These are phyloP conservation scores for Lentinula guzmanii DNA, from an alignment of 768 basidiomycete species.

Conservation along the genomic window DNA sequence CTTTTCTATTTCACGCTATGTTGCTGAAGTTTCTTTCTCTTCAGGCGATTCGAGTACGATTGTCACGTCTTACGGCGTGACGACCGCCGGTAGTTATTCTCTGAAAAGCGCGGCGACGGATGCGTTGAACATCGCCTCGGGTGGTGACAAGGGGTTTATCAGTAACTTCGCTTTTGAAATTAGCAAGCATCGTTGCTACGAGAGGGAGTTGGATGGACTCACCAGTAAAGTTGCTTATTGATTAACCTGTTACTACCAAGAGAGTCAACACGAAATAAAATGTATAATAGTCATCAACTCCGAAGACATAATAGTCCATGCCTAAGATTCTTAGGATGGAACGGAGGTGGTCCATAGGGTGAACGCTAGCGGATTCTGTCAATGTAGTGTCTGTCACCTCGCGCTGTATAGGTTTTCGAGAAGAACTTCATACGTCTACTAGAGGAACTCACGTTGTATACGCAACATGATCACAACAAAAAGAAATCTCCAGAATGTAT, in stretches of 20 bases:
- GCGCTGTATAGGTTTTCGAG: too few relatives aligned
- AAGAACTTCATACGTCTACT: too few relatives aligned
- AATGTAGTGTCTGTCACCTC: too few relatives aligned
- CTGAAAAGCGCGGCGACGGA: slow-evolving; percentile 33
- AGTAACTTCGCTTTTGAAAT: slow-evolving; percentile 56
- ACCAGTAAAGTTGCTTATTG: slow-evolving; percentile 39
- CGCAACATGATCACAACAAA: too few relatives aligned
- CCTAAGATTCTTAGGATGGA: too few relatives aligned
- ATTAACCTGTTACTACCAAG: neutral
- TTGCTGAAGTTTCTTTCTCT: slow-evolving; percentile 35
- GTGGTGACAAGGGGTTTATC: slow-evolving; percentile 45
- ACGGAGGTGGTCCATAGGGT: too few relatives aligned
- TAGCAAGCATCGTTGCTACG: slow-evolving; percentile 61
- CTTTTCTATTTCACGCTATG: slow-evolving; percentile 28
- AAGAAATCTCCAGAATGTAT: too few relatives aligned
- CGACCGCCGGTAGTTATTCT: slow-evolving; percentile 52
- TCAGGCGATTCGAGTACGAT: slow-evolving; percentile 30
- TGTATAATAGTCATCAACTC: too few relatives aligned
- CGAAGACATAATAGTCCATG: too few relatives aligned
- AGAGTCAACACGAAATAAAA: too few relatives aligned
- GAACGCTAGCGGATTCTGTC: too few relatives aligned
- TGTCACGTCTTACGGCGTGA: slow-evolving; percentile 53
- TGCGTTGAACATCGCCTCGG: slow-evolving; percentile 30
- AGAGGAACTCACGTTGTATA: too few relatives aligned
- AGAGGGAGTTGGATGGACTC: slow-evolving; percentile 57